Evolutionary conservation across 371 early-diverging fungal genomes (phyloP), one percentile per base, ranked within the genome.

Genomic region (Mucor mucedo): DNA sequence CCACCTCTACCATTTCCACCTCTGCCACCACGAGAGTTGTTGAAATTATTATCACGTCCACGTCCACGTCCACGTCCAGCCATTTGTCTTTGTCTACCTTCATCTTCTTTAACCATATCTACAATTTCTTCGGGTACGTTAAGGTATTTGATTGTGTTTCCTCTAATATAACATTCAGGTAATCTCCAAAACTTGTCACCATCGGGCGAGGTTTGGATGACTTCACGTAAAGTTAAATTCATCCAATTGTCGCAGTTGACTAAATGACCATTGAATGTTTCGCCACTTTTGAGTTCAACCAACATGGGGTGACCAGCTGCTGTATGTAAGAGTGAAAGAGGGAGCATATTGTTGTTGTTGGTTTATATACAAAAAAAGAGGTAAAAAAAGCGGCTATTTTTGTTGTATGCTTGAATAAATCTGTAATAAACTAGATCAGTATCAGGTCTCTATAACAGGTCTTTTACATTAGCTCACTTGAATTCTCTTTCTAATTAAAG

Each of bases 211-310:
- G 98, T 98, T 73, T 92, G 93, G 63, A 97, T 95, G 28, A 97
- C 98, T 77, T 98, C 97, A 60, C 94, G 88, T 44, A 99, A 80
- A 35, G 92, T 92, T 72, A 99, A 73, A 79, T 99, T 99, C 99
- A 98, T 99, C 87, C 91, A 98, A 69, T 92, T 93, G 74, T 99
- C 99, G 84, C 96, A 96, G 74, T 89, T 92, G 60, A 94, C 93
- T 73, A 99, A 89, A 80, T 94, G 96, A 5, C 99, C 99, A 73
- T 95, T 98, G 80, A 93, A 98, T 27, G 98, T 95, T 72, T 97
- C 96, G 69, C 98, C 98, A 77, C 92, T 96, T 75, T 99, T 99
- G 66, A 99, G 78, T 78, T 99, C 99, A n/a, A 99, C 97, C 60
- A 94, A 84, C 86, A 96, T 91, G 40, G 96, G 95, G 72, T 93